Base-by-base conservation (phyloP, 1,284 basidiomycete genomes). In the Omphalotus olearius region DNA sequence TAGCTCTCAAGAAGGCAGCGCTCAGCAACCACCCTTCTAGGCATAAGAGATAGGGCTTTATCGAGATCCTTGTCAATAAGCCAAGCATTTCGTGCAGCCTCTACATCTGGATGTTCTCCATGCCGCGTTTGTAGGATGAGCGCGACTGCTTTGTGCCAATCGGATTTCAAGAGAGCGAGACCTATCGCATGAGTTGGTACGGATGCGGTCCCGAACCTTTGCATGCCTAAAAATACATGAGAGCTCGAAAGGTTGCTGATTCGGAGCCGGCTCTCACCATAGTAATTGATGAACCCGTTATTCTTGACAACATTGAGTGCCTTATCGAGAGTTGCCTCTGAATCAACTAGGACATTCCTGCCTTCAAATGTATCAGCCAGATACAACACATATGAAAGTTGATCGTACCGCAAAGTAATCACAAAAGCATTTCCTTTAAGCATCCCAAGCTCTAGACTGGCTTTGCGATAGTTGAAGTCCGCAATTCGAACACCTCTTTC, bases 251-350 rank as follows among this genome's bases (percentile, higher is more conserved):
- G 18, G 37, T n/a, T 17, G 42, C 25, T 4, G 50, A 37, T 16
- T 25, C 11, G 50, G 36, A 16, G 35, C 40, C 14, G 50, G 18
- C 23, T 53, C 64, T 41, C 69, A 89, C 93, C 96, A 65, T 97
- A 99, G 65, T 98, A 99, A 67, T 99, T 99, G 67, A 99, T 91
- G 68, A 98, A 98, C 0, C 97, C 97, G 50, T 82, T 83, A 44
- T 79, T 72, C 66, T 93, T 89, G 50, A 99, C 78, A 2, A 82
- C 86, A n/a, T 79, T 74, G 77, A 99, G 80, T 0, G 89, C 87
- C 52, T 76, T 75, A 58, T 92, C 83, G 42, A 98, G 74, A 0
- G 79, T 82, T 37, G 88, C 82, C 56, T 75, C 71, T 1, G 85
- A 84, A 47, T 88, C 82, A 6, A 84, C 83, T 60, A 88, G 83